Percentiles rank a stretch among this genome's conserved stretches.
Conservation (phyloP, 2,329 filamentous ascomycete genomes). For the Achaetomium macrosporum region DNA sequence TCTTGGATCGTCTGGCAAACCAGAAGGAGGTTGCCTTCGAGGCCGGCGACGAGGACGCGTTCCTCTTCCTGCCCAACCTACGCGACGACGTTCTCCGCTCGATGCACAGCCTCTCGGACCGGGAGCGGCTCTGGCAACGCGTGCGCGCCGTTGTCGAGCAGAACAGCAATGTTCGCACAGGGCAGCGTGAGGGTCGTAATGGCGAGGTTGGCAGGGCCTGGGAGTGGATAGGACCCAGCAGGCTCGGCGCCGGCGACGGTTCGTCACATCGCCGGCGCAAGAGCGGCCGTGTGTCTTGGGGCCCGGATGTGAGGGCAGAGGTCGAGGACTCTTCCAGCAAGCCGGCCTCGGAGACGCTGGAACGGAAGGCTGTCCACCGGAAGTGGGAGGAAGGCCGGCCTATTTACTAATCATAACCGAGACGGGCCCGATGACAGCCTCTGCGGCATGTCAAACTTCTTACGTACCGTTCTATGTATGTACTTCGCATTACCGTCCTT, state of each 20-base stretch:
- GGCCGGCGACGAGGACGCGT: conserved; percentile 68
- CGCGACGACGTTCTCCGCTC: conserved; percentile 84
- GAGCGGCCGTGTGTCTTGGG: conserved; percentile 48
- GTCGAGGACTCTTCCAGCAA: conserved; percentile 16
- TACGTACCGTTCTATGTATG: conserved; percentile 7
- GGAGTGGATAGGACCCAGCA: conserved; percentile 62
- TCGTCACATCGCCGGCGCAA: conserved; percentile 41
- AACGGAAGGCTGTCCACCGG: conserved; percentile 26
- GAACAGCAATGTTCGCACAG: conserved; percentile 83
- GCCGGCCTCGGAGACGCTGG: conserved; percentile 12
- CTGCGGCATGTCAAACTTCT: not conserved
- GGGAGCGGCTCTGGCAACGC: conserved; percentile 77
- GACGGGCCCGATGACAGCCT: not conserved
- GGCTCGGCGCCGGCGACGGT: conserved; percentile 33
- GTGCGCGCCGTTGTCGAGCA: conserved; percentile 83
- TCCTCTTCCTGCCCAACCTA: conserved; percentile 81
- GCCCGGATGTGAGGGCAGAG: conserved; percentile 35
- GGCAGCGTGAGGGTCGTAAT: conserved; percentile 61
- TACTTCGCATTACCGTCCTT: not conserved
- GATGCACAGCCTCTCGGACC: conserved; percentile 68
- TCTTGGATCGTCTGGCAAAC: conserved; percentile 72
- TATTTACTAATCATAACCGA: conserved; percentile 19
- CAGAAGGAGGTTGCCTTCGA: conserved; percentile 77
- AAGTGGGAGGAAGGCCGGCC: conserved; percentile 38
- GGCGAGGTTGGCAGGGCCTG: conserved; percentile 62